These are phyloP conservation scores for Pyrenula aspistea DNA, from an alignment of 495 filamentous ascomycete genomes.

Conservation along the genomic window DNA sequence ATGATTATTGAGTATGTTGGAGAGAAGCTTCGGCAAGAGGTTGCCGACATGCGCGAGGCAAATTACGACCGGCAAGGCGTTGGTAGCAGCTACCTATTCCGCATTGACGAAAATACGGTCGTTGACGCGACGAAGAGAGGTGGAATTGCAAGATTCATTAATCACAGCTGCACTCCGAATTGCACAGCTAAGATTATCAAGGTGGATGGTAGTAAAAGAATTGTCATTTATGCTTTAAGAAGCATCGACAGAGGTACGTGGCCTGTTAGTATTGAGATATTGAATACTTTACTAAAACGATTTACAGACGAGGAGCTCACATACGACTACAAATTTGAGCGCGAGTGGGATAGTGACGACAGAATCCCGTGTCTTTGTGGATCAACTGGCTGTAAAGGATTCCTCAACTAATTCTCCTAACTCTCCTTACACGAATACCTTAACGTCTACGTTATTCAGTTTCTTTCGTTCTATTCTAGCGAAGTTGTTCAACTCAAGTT, in stretches of 20 bases:
- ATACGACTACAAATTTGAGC: conserved; percentile 99
- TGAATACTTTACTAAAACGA: no score
- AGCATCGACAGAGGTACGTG: conserved; percentile 88
- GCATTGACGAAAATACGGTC: conserved; percentile 94
- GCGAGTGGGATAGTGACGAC: conserved; percentile 87
- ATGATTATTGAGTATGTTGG: conserved; percentile 99
- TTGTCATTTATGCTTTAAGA: conserved; percentile 94
- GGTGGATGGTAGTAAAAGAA: conserved; percentile 96
- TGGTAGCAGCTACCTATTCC: conserved; percentile 93
- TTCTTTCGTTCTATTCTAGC: no score
- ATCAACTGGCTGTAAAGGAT: conserved; percentile 91
- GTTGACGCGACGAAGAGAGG: conserved; percentile 98
- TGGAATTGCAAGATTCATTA: conserved; percentile 97
- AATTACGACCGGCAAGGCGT: conserved; percentile 93
- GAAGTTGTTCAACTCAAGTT: no score
- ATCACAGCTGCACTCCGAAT: conserved; percentile 95
- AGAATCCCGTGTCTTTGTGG: conserved; percentile 96
- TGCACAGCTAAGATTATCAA: conserved; percentile 99
- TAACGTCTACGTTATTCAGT: no score
- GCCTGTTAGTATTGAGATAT: conserved; percentile 14
- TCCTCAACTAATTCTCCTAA: conserved; percentile 63
- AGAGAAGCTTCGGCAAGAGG: conserved; percentile 90
- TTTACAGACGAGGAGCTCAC: conserved; percentile 88
- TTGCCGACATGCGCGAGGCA: conserved; percentile 86
- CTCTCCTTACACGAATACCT: no score